These are phyloP conservation scores for Botrytis aclada DNA, from an alignment of 2,329 filamentous ascomycete species.

Conservation along the genomic window DNA sequence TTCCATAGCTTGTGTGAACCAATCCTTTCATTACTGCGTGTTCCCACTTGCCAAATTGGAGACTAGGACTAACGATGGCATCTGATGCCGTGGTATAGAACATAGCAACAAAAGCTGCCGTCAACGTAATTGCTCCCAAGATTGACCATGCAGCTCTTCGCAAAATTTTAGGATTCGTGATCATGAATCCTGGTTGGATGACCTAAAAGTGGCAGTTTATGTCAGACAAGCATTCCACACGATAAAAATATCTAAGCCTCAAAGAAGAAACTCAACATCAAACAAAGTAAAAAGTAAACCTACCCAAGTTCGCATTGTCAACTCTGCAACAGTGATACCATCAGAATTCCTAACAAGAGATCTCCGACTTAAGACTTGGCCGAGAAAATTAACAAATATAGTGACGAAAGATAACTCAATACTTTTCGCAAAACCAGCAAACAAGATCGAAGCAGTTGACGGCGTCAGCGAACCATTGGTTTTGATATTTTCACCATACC, in stretches of 20 bases:
- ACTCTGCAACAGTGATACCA: slow-evolving; percentile 71
- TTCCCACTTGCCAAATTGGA: slow-evolving; percentile 57
- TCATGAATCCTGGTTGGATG: slow-evolving; percentile 67
- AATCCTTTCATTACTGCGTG: slow-evolving; percentile 50
- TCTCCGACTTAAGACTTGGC: slow-evolving; percentile 69
- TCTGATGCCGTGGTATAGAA: slow-evolving; percentile 77
- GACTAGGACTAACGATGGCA: slow-evolving; percentile 69
- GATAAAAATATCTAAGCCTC: neutral
- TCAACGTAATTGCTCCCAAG: slow-evolving; percentile 61
- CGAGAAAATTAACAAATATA: slow-evolving; percentile 70
- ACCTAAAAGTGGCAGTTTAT: slow-evolving; percentile 59
- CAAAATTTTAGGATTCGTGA: slow-evolving; percentile 66
- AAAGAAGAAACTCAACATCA: neutral
- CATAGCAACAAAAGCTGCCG: slow-evolving; percentile 62
- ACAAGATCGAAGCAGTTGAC: slow-evolving; percentile 63
- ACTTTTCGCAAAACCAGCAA: slow-evolving; percentile 69
- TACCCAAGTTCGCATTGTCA: slow-evolving; percentile 71
- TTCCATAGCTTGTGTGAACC: slow-evolving; percentile 62
- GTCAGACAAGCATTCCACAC: slow-evolving; percentile 51
- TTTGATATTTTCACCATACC: slow-evolving; percentile 58
- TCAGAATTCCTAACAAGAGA: slow-evolving; percentile 58
- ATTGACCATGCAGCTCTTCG: slow-evolving; percentile 61
- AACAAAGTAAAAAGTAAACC: neutral
- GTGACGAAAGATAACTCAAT: slow-evolving; percentile 78
- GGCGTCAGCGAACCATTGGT: slow-evolving; percentile 52